A percentile compares a stretch with the other conserved stretches of the same genome.
These are phyloP conservation scores for Eucalyptus cladocalyx DNA, from an alignment of 345 rosid genomes.

Conservation along the genomic window DNA sequence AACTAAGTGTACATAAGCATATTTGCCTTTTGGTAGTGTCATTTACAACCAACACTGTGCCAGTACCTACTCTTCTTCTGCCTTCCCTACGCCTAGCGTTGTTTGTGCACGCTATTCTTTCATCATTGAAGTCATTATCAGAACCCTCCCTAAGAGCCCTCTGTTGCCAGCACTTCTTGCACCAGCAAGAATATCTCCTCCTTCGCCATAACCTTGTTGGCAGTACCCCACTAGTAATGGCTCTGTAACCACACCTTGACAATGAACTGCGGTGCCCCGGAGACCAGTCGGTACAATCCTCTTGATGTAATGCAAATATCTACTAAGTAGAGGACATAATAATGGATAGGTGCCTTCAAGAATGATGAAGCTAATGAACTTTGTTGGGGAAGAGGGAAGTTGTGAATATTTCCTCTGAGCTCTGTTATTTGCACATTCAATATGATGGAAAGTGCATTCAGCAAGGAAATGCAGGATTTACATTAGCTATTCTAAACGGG, in stretches of 20 bases:
- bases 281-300: not conserved
- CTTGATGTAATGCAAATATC: not conserved
- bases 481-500: not conserved
- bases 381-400: not conserved
- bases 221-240: not conserved
- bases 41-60: not conserved
- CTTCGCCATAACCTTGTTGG: not conserved
- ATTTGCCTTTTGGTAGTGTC: not conserved
- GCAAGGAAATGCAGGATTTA: not conserved
- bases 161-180: not conserved
- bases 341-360: not conserved
- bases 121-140: not conserved
- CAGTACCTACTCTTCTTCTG: not conserved
- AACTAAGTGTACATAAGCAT: not conserved
- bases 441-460: not conserved
- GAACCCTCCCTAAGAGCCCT: not conserved
- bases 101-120: not conserved
- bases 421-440: not conserved
- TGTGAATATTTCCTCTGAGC: not conserved
- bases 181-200: not conserved
- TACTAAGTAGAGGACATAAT: not conserved
- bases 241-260: not conserved
- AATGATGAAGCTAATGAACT: not conserved
- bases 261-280: not conserved
- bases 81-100: not conserved